These are phyloP conservation scores for Mycena olivaceomarginata DNA, from an alignment of 768 basidiomycete genomes.

Conservation along the genomic window DNA sequence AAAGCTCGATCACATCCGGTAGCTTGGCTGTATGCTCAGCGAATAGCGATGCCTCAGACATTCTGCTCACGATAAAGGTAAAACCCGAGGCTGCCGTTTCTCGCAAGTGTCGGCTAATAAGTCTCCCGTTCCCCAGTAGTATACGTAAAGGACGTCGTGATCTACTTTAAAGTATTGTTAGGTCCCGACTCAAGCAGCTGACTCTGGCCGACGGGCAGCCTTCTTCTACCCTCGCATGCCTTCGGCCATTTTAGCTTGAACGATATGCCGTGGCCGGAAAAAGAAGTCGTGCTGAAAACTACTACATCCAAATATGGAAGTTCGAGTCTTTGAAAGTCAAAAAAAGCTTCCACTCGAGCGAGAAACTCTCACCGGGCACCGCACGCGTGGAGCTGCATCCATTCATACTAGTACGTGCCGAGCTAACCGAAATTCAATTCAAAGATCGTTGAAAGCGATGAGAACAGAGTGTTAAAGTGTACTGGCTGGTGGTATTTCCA, in stretches of 20 bases:
- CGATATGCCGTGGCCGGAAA: slow-evolving; percentile 1
- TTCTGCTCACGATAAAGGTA: background rate
- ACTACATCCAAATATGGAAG: background rate
- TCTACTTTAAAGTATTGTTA: background rate
- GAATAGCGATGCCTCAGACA: background rate
- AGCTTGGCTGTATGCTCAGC: background rate
- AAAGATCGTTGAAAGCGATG: slow-evolving; percentile 4
- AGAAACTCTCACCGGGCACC: background rate
- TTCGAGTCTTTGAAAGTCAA: background rate
- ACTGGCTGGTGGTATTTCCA: background rate
- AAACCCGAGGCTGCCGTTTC: slow-evolving; percentile 1
- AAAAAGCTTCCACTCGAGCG: background rate
- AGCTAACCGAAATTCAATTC: background rate
- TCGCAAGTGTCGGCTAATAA: slow-evolving; percentile 9
- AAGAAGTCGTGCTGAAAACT: slow-evolving; percentile 7
- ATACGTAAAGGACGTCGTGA: background rate
- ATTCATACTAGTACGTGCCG: background rate
- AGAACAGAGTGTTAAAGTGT: background rate
- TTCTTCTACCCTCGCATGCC: background rate
- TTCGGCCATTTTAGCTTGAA: slow-evolving; percentile 4
- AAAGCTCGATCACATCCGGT: background rate
- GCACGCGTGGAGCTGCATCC: no score
- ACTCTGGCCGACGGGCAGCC: background rate
- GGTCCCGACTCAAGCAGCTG: background rate
- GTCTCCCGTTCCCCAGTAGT: background rate